Evolutionary conservation across 768 basidiomycete species (phyloP).

Genomic region (Termitomyces sp.): DNA sequence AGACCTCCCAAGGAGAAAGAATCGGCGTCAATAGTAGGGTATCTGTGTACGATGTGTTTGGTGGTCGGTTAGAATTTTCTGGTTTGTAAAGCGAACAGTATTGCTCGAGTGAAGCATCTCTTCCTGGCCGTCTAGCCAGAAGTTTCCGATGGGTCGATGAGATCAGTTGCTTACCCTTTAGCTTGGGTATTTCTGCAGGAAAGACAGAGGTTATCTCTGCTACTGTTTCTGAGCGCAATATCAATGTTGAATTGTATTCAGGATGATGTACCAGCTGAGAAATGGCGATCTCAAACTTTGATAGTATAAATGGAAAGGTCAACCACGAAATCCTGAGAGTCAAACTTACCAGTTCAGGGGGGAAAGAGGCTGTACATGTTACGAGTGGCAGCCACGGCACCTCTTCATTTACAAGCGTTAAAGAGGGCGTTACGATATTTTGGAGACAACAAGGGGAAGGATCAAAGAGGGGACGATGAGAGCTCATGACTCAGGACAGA

Average conservation of each 20-base stretch:
- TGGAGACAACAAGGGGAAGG: conserved; percentile 10
- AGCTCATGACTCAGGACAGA: background rate
- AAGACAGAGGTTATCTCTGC: conserved; percentile 30
- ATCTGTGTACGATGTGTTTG: conserved; percentile 3
- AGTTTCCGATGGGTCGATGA: conserved; percentile 61
- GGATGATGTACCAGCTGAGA: conserved; percentile 80
- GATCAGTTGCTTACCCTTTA: conserved; percentile 33
- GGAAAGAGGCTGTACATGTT: conserved; percentile 34
- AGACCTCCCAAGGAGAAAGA: conserved; percentile 28
- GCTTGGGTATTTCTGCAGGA: conserved; percentile 25
- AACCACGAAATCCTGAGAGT: background rate
- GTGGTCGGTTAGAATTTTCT: conserved; percentile 5
- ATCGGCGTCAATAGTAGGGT: conserved; percentile 58
- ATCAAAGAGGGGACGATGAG: conserved; percentile 15
- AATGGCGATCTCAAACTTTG: conserved; percentile 67
- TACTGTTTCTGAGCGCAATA: conserved; percentile 75
- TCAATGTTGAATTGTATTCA: conserved; percentile 89
- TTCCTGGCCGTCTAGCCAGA: conserved; percentile 71
- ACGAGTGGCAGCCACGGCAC: conserved; percentile 29
- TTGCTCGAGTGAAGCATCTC: conserved; percentile 73
- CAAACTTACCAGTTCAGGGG: conserved; percentile 33
- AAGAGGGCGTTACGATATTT: background rate
- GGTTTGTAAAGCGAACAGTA: conserved; percentile 66
- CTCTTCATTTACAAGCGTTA: conserved; percentile 1
- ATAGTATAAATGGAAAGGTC: too few species aligned